phyloP scores from a whole-genome alignment of 306 rosid genomes.

The Lathyrus oleraceus region DNA sequence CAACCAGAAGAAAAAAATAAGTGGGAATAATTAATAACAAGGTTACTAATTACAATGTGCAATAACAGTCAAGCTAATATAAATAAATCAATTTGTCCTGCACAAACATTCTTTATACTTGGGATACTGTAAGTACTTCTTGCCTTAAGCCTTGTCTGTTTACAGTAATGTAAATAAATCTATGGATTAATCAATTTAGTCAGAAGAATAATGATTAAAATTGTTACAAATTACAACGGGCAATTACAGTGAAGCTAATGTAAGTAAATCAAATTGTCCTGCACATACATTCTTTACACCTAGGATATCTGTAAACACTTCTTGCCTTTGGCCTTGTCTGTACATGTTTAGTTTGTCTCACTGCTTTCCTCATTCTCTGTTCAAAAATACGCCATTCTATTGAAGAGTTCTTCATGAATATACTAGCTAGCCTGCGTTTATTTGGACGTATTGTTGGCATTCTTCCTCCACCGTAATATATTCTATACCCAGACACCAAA shows the following conservation, averaged over 20 bases:
- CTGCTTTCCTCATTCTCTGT: constrained; percentile 91
- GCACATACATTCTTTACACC: constrained; percentile 96
- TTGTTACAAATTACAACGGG: constrained; percentile 37
- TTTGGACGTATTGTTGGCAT: constrained; percentile 96
- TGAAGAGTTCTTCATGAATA: constrained; percentile 70
- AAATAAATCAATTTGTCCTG: constrained; percentile 46
- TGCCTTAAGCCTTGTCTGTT: constrained; percentile 70
- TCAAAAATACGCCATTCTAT: constrained; percentile 95
- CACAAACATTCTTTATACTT: constrained; percentile 87
- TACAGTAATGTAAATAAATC: neutral
- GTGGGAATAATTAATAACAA: neutral
- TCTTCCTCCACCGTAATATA: constrained; percentile 87
- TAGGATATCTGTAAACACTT: constrained; percentile 87
- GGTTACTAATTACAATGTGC: neutral
- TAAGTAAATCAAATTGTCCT: constrained; percentile 45
- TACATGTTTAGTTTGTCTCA: constrained; percentile 93
- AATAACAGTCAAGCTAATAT: constrained; percentile 10
- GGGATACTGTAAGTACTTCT: constrained; percentile 79
- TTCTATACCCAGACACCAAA: constrained; percentile 82
- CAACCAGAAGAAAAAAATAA: neutral
- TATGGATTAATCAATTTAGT: constrained; percentile 10
- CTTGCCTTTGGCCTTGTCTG: constrained; percentile 89
- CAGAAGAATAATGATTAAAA: constrained; percentile 24
- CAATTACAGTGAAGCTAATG: constrained; percentile 19
- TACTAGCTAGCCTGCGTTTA: constrained; percentile 85